A percentile compares a stretch with the other conserved stretches of the same genome.
phyloP scores from a whole-genome alignment of 805 yeast species.

The Teunomyces tritomae region DNA sequence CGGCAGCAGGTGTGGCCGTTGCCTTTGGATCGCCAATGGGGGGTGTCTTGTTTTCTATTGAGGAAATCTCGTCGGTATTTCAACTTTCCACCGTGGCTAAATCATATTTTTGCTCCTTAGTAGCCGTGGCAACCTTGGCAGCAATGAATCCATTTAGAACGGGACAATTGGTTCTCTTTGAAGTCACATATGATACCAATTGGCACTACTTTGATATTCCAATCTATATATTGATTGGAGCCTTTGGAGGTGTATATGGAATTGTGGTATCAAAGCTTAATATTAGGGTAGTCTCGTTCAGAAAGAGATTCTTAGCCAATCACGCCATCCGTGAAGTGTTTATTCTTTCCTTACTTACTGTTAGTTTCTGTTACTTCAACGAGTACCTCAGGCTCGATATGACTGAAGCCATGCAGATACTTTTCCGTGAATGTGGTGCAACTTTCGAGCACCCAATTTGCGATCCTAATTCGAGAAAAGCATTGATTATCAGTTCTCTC shows the following conservation, averaged over 20 bases:
- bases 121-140: conserved; percentile 80
- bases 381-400: conserved; percentile 80
- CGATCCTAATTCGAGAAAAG: conserved; percentile 23
- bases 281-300: conserved; percentile 69
- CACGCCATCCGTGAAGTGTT: conserved; percentile 71
- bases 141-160: conserved; percentile 87
- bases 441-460: conserved; percentile 44
- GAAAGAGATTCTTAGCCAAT: conserved; percentile 62
- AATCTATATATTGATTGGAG: conserved; percentile 71
- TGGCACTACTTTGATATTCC: conserved; percentile 91
- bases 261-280: conserved; percentile 72
- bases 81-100: conserved; percentile 83
- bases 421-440: conserved; percentile 78
- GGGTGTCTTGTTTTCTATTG: conserved; percentile 90
- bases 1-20: conserved; percentile 98
- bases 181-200: conserved; percentile 79
- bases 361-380: conserved; percentile 78
- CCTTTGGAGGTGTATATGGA: conserved; percentile 92
- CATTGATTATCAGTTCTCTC: conserved; percentile 50
- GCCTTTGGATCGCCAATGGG: conserved; percentile 97
- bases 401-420: conserved; percentile 91
- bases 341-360: conserved; percentile 63
- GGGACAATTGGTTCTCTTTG: conserved; percentile 90
- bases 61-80: conserved; percentile 78
- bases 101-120: conserved; percentile 83